Evolutionary conservation across 2,329 filamentous ascomycete species (phyloP).

Genomic region (Penicillium brevicompactum): DNA sequence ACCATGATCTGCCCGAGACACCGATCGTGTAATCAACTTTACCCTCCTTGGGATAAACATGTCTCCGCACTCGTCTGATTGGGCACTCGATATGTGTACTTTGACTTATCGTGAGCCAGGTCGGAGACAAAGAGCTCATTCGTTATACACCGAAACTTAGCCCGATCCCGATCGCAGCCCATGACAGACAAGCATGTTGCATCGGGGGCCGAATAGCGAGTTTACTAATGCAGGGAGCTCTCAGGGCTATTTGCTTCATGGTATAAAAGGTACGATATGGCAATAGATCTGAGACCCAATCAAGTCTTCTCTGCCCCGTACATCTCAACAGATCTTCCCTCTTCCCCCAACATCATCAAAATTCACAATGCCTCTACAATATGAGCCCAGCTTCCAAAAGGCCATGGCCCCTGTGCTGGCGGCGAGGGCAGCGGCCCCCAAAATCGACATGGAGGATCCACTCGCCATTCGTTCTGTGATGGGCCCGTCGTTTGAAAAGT

Average conservation of each 20-base stretch:
- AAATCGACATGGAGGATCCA: constrained; percentile 17
- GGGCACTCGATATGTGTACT: background rate
- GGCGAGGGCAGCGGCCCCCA: constrained; percentile 7
- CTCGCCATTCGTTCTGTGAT: constrained; percentile 6
- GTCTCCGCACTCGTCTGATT: background rate
- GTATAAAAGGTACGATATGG: background rate
- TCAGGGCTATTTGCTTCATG: background rate
- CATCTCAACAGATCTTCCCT: background rate
- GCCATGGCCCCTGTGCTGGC: constrained; percentile 18
- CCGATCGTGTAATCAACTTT: background rate
- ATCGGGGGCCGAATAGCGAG: background rate
- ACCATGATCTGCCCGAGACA: background rate
- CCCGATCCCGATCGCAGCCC: background rate
- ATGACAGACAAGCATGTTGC: background rate
- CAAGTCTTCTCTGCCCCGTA: background rate
- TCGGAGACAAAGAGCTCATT: background rate
- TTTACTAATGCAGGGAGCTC: background rate
- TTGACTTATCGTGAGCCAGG: background rate
- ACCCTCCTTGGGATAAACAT: background rate
- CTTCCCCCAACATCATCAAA: background rate
- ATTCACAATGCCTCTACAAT: constrained; percentile 20
- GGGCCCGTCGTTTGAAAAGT: constrained; percentile 8
- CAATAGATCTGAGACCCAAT: background rate
- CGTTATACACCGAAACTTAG: background rate
- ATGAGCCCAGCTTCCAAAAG: constrained; percentile 19